A percentile compares a stretch with the other conserved stretches of the same genome.
Evolutionary conservation across 805 yeast genomes (phyloP).

Genomic region (Wickerhamomyces canadensis): DNA sequence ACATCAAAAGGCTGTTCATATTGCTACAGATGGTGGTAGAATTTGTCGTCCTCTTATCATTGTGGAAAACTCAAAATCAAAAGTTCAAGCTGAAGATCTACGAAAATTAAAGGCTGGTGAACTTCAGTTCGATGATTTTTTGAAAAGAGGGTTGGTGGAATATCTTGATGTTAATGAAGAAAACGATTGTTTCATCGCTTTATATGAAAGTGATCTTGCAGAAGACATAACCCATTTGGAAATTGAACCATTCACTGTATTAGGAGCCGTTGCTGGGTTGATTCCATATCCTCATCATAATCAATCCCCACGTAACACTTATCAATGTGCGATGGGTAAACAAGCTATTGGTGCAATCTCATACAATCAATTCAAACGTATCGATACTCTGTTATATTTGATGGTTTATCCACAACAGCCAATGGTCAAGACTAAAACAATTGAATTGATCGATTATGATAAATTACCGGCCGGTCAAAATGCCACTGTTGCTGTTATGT

Average conservation of each 20-base stretch:
- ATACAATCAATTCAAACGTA: conserved; percentile 91
- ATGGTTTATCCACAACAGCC: conserved; percentile 99
- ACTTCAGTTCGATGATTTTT: conserved; percentile 87
- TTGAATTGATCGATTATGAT: conserved; percentile 91
- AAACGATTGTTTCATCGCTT: conserved; percentile 87
- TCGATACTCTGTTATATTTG: conserved; percentile 86
- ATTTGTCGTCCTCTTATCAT: conserved; percentile 95
- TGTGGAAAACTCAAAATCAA: conserved; percentile 65
- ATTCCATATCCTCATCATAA: conserved; percentile 92
- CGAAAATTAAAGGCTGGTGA: conserved; percentile 55
- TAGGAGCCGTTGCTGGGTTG: conserved; percentile 90
- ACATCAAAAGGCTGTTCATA: conserved; percentile 90
- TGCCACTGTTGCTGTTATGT: conserved; percentile 98
- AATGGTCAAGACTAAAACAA: conserved; percentile 96
- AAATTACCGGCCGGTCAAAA: conserved; percentile 98
- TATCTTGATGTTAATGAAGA: conserved; percentile 97
- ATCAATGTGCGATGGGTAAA: conserved; percentile 96
- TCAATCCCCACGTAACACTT: conserved; percentile 88
- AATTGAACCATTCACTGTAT: conserved; percentile 88
- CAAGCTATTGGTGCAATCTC: conserved; percentile 99
- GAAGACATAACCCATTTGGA: conserved; percentile 78
- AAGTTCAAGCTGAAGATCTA: conserved; percentile 70
- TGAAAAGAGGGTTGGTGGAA: conserved; percentile 82
- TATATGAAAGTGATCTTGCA: conserved; percentile 66
- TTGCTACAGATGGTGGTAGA: conserved; percentile 98